phyloP scores from a whole-genome alignment of 495 filamentous ascomycete species.

The Staphylotrichum tortipilum region DNA sequence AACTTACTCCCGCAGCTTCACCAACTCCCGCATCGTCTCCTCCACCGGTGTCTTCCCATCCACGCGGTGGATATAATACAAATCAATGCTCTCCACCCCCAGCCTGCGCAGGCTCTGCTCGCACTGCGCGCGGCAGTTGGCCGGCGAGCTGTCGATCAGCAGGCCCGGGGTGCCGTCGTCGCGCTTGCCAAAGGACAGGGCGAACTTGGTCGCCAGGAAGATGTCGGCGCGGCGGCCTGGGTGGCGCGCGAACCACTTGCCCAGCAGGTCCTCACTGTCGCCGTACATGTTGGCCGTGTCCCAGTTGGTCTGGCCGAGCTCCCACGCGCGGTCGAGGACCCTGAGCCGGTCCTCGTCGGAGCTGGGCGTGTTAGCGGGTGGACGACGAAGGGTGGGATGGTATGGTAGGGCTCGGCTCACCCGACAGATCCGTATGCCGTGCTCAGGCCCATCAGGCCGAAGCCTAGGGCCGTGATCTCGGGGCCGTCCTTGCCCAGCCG shows the following conservation, averaged over 20 bases:
- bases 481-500: conserved; percentile 47
- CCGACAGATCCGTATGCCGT: conserved; percentile 37
- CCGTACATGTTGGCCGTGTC: conserved; percentile 43
- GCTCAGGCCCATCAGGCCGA: conserved; percentile 47
- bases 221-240: conserved; percentile 44
- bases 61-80: conserved; percentile 53
- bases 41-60: conserved; percentile 53
- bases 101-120: conserved; percentile 46
- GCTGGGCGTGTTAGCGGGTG: conserved; percentile 3
- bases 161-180: conserved; percentile 3
- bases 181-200: conserved; percentile 8
- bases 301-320: conserved; percentile 42
- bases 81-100: conserved; percentile 45
- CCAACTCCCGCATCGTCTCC: conserved; percentile 49
- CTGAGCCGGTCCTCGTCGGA: conserved; percentile 38
- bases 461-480: conserved; percentile 45
- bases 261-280: conserved; percentile 44
- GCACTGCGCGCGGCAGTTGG: conserved; percentile 43
- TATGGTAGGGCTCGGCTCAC: conserved; percentile 9
- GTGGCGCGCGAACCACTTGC: conserved; percentile 44
- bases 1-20: conserved; percentile 27
- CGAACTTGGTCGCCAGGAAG: conserved; percentile 53
- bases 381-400: not conserved
- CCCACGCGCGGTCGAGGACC: conserved; percentile 41
- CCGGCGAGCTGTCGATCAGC: conserved; percentile 41